Conservation (phyloP, 257 asterid species). For the Plantago ovata region DNA sequence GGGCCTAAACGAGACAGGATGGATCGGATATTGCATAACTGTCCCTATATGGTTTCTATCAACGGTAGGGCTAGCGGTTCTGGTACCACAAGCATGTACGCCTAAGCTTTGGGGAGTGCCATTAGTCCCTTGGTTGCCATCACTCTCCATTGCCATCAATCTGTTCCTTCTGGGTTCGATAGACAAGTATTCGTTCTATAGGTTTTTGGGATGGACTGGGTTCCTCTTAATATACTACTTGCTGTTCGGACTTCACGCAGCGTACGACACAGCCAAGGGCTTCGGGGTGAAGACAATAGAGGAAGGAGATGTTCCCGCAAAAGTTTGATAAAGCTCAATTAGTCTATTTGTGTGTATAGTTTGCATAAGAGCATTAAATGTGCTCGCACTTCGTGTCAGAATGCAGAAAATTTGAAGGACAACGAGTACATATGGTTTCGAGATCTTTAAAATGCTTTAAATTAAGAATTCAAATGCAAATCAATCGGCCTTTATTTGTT, state of each 20-base stretch:
- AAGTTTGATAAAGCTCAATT: no score
- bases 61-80: slow-evolving; percentile 30
- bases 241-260: slow-evolving; percentile 55
- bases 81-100: slow-evolving; percentile 44
- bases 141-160: slow-evolving; percentile 49
- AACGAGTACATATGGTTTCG: no score
- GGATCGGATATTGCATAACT: slow-evolving; percentile 47
- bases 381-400: no score
- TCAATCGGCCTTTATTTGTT: no score
- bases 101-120: slow-evolving; percentile 71
- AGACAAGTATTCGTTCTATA: slow-evolving; percentile 35
- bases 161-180: slow-evolving; percentile 62
- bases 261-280: slow-evolving; percentile 57
- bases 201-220: slow-evolving; percentile 49
- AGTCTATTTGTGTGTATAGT: no score
- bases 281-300: slow-evolving; percentile 16
- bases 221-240: slow-evolving; percentile 43
- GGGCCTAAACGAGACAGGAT: slow-evolving; percentile 39
- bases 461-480: no score
- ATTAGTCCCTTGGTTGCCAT: slow-evolving; percentile 65
- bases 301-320: slow-evolving; percentile 6
- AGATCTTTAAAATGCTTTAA: no score
- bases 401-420: no score
- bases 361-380: no score
- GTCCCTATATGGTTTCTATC: slow-evolving; percentile 44